These are phyloP conservation scores for Ascosphaera apis DNA, from an alignment of 2,329 filamentous ascomycete genomes.

Conservation along the genomic window DNA sequence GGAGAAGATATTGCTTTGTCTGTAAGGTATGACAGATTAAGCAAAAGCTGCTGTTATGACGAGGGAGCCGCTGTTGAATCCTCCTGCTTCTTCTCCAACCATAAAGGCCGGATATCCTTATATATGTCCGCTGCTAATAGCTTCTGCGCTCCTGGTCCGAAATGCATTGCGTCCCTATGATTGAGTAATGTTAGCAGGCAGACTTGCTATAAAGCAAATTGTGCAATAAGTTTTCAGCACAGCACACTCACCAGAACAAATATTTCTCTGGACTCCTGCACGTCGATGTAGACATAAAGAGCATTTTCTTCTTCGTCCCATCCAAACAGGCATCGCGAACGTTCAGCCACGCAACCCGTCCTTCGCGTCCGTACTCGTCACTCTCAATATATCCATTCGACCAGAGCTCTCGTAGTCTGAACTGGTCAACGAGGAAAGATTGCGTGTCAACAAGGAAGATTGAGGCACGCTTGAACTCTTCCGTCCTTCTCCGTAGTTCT, in stretches of 20 bases:
- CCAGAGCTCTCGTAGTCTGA: conserved; percentile 17
- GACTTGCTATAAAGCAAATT: conserved; percentile 1
- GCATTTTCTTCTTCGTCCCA: conserved; percentile 8
- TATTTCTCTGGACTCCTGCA: conserved; percentile 17
- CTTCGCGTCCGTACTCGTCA: conserved; percentile 14
- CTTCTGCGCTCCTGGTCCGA: conserved; percentile 16
- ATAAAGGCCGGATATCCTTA: conserved; percentile 14
- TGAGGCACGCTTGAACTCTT: conserved; percentile 13
- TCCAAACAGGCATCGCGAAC: conserved; percentile 15
- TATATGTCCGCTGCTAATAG: conserved; percentile 17
- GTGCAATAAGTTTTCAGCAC: conserved; percentile 2
- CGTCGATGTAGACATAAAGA: conserved; percentile 10
- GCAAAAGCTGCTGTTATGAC: too few species aligned
- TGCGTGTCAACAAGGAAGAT: conserved; percentile 20
- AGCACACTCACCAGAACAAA: conserved; percentile 17
- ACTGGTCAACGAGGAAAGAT: conserved; percentile 16
- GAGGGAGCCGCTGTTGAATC: too few species aligned
- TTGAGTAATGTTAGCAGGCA: conserved; percentile 1
- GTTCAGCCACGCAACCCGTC: conserved; percentile 15
- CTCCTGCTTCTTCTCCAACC: conserved; percentile 9
- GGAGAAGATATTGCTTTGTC: too few species aligned
- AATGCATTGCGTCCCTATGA: conserved; percentile 19
- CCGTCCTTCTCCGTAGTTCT: conserved; percentile 10
- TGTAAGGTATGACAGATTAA: too few species aligned
- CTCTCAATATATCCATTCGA: conserved; percentile 13